These are phyloP conservation scores for Rhytidhysteron rufulum DNA, from an alignment of 2,329 filamentous ascomycete species.

Conservation along the genomic window DNA sequence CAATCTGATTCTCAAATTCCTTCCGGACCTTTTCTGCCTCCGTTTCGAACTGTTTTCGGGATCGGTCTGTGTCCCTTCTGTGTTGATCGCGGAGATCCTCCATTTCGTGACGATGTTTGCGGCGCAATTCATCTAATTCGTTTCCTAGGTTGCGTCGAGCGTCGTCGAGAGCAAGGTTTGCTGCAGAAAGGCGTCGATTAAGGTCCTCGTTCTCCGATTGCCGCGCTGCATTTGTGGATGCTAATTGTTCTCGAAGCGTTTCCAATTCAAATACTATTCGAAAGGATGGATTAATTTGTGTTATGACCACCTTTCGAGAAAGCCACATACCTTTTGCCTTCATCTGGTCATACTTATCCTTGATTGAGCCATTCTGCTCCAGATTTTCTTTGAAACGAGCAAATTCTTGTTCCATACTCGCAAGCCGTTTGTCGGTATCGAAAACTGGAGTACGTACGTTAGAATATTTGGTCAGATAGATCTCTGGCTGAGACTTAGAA, in stretches of 20 bases:
- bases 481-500: slow-evolving; percentile 35
- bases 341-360: slow-evolving; percentile 69
- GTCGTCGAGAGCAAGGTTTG: slow-evolving; percentile 50
- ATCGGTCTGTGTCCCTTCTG: slow-evolving; percentile 54
- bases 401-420: slow-evolving; percentile 71
- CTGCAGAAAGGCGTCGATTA: slow-evolving; percentile 49
- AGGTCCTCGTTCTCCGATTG: slow-evolving; percentile 65
- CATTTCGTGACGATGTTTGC: slow-evolving; percentile 54
- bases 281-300: slow-evolving; percentile 5
- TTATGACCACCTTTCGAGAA: slow-evolving; percentile 3
- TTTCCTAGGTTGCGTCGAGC: slow-evolving; percentile 50
- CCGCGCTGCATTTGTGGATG: slow-evolving; percentile 52
- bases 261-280: slow-evolving; percentile 56
- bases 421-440: slow-evolving; percentile 74
- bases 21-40: slow-evolving; percentile 40
- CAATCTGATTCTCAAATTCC: slow-evolving; percentile 51
- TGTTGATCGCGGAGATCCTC: slow-evolving; percentile 55
- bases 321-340: slow-evolving; percentile 66
- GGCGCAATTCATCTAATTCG: slow-evolving; percentile 49
- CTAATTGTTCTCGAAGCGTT: slow-evolving; percentile 47
- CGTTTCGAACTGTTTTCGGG: slow-evolving; percentile 49
- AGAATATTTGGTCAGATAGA: slow-evolving; percentile 74
- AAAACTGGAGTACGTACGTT: slow-evolving; percentile 66
- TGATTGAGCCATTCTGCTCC: slow-evolving; percentile 63
- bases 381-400: slow-evolving; percentile 69